phyloP scores from a whole-genome alignment of 192 early-diverging fungal genomes.

The Thoreauomyces humboldtii region DNA sequence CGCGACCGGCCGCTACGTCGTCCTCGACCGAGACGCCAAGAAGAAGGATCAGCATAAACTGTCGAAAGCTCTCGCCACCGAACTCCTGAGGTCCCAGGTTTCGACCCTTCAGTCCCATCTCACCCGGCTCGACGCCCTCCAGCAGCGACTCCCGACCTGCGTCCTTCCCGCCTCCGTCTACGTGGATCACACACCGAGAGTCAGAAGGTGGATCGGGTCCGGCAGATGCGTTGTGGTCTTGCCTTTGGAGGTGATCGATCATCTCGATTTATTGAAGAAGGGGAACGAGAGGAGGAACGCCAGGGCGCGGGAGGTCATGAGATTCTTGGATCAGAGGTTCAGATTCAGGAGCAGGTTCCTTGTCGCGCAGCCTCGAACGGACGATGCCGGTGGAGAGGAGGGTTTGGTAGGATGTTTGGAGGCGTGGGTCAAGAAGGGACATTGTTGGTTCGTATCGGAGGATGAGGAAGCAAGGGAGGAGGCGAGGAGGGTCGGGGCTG shows the following conservation, averaged over 20 bases:
- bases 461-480: neutral
- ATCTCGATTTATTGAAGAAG: conserved; percentile 44
- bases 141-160: conserved; percentile 23
- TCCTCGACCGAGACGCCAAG: conserved; percentile 30
- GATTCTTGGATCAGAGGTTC: conserved; percentile 54
- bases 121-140: neutral
- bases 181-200: neutral
- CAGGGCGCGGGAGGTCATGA: conserved; percentile 45
- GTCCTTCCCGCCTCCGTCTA: conserved; percentile 21
- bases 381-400: conserved; percentile 13
- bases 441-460: neutral
- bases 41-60: conserved; percentile 21
- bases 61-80: conserved; percentile 41
- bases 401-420: conserved; percentile 22
- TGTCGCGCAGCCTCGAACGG: conserved; percentile 38
- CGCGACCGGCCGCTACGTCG: conserved; percentile 29
- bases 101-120: conserved; percentile 29
- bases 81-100: conserved; percentile 46
- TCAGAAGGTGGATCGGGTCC: conserved; percentile 40
- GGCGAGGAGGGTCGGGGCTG: neutral
- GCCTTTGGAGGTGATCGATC: conserved; percentile 35
- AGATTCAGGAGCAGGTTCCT: conserved; percentile 33
- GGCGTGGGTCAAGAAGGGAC: conserved; percentile 12
- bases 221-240: conserved; percentile 28
- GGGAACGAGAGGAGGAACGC: conserved; percentile 29